phyloP scores from a whole-genome alignment of 129 eudicot species.

The Cynara cardunculus region DNA sequence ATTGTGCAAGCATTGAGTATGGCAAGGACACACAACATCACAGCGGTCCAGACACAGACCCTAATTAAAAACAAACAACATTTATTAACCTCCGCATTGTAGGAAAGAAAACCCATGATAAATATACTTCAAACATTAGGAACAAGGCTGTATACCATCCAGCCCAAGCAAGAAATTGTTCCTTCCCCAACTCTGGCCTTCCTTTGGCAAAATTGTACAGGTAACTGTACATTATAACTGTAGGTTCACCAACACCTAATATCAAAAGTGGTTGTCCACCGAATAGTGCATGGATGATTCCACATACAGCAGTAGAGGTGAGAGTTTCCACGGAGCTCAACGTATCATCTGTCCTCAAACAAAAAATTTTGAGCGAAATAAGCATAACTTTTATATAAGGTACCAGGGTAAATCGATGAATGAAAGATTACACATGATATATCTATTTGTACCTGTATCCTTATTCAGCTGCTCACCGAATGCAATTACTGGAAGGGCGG shows the following conservation, averaged over 20 bases:
- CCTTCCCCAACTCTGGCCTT: slow-evolving; percentile 51
- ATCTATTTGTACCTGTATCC: slow-evolving; percentile 56
- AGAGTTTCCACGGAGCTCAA: slow-evolving; percentile 84
- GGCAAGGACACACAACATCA: slow-evolving; percentile 66
- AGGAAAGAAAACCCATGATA: not conserved
- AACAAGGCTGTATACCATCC: slow-evolving; percentile 52
- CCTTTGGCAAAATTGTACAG: slow-evolving; percentile 59
- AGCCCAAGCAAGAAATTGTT: slow-evolving; percentile 77
- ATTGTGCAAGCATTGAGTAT: slow-evolving; percentile 79
- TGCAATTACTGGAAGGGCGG: slow-evolving; percentile 92
- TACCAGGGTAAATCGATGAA: not conserved
- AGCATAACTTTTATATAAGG: slow-evolving; percentile 1
- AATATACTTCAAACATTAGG: not conserved
- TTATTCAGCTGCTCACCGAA: slow-evolving; percentile 89
- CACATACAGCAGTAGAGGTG: slow-evolving; percentile 83
- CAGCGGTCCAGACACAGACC: slow-evolving; percentile 92
- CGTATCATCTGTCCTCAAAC: slow-evolving; percentile 51
- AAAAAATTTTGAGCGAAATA: not conserved
- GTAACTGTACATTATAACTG: slow-evolving; percentile 72
- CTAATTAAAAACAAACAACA: slow-evolving; percentile 29
- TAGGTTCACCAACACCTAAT: slow-evolving; percentile 92
- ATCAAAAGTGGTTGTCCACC: slow-evolving; percentile 97
- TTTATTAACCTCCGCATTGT: not conserved
- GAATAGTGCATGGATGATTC: slow-evolving; percentile 68
- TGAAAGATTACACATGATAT: not conserved